A percentile compares a stretch with the other conserved stretches of the same genome.
These are phyloP conservation scores for Fonsecaea pedrosoi DNA, from an alignment of 2,329 filamentous ascomycete genomes.

Conservation along the genomic window DNA sequence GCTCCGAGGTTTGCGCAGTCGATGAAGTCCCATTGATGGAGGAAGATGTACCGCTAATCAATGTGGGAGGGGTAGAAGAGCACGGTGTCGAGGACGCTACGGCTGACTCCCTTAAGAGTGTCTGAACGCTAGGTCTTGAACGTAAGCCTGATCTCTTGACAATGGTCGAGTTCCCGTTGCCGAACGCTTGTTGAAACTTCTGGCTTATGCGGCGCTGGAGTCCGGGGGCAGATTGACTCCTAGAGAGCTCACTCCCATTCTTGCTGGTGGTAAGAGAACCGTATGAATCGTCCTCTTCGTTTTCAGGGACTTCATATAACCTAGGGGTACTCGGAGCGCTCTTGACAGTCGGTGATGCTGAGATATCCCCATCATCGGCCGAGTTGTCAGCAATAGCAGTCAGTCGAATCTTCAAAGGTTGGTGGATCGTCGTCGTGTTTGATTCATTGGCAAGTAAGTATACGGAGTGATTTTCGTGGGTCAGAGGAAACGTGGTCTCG, in stretches of 20 bases:
- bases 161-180: slow-evolving; percentile 36
- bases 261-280: background rate
- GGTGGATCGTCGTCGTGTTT: slow-evolving; percentile 25
- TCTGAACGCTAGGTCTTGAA: slow-evolving; percentile 37
- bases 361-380: slow-evolving; percentile 2
- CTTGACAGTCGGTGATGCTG: background rate
- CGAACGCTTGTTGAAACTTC: slow-evolving; percentile 32
- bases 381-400: slow-evolving; percentile 22
- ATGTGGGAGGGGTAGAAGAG: slow-evolving; percentile 34
- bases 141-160: slow-evolving; percentile 33
- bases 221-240: slow-evolving; percentile 32
- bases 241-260: background rate
- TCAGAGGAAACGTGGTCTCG: slow-evolving; percentile 18
- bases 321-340: slow-evolving; percentile 16
- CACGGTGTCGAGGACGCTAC: slow-evolving; percentile 5
- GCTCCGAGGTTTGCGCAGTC: slow-evolving; percentile 35
- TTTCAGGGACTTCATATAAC: background rate
- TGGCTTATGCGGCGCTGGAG: slow-evolving; percentile 30
- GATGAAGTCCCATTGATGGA: slow-evolving; percentile 15
- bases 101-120: slow-evolving; percentile 26
- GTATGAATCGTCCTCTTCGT: slow-evolving; percentile 12
- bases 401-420: slow-evolving; percentile 30
- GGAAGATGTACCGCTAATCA: slow-evolving; percentile 30
- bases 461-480: slow-evolving; percentile 9
- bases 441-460: slow-evolving; percentile 30